Evolutionary conservation across 768 basidiomycete species (phyloP).

Genomic region (Gloeopeniophorella convolvens): DNA sequence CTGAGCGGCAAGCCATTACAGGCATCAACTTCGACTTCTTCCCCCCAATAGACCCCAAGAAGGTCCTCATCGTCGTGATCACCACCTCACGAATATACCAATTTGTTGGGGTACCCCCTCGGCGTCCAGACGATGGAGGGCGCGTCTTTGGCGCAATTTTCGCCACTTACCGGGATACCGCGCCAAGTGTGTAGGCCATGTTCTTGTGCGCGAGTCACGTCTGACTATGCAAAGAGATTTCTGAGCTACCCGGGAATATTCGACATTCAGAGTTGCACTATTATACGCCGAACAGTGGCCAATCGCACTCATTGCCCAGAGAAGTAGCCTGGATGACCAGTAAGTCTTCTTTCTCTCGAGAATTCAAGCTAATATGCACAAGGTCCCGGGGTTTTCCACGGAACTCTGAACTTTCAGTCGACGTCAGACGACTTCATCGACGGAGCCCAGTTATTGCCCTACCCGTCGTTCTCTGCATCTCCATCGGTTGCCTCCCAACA

Average conservation of each 20-base stretch:
- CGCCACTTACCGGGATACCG: slow-evolving; percentile 61
- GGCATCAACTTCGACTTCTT: slow-evolving; percentile 80
- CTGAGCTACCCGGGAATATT: slow-evolving; percentile 80
- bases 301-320: slow-evolving; percentile 63
- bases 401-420: slow-evolving; percentile 62
- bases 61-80: slow-evolving; percentile 68
- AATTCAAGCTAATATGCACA: slow-evolving; percentile 1
- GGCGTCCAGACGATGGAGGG: slow-evolving; percentile 65
- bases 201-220: slow-evolving; percentile 1
- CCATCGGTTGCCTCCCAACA: slow-evolving; percentile 26
- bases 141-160: slow-evolving; percentile 74
- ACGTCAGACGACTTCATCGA: slow-evolving; percentile 72
- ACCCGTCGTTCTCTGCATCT: slow-evolving; percentile 42
- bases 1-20: slow-evolving; percentile 76
- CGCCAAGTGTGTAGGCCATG: slow-evolving; percentile 59
- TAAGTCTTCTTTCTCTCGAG: slow-evolving; percentile 29
- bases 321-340: slow-evolving; percentile 90
- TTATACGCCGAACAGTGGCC: slow-evolving; percentile 64
- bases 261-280: slow-evolving; percentile 76
- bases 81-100: slow-evolving; percentile 90
- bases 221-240: slow-evolving; percentile 57
- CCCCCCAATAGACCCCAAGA: slow-evolving; percentile 55
- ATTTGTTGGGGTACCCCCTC: slow-evolving; percentile 65
- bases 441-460: slow-evolving; percentile 71
- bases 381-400: slow-evolving; percentile 90